Evolutionary conservation across 345 rosid genomes (phyloP).

Genomic region (Microthlaspi erraticum): DNA sequence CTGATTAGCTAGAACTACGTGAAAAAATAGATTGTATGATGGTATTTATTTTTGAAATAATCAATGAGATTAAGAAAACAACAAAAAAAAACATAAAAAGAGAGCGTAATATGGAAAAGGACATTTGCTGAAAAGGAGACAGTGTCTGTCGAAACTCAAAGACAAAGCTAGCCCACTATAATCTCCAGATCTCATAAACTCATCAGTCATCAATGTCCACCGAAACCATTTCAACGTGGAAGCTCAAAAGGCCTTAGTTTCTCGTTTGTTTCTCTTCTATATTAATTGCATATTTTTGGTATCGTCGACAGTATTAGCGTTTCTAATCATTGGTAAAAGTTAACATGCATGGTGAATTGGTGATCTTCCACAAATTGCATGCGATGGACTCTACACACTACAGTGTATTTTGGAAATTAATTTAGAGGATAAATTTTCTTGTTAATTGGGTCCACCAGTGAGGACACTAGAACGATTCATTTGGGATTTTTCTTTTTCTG

Average conservation of each 20-base stretch:
- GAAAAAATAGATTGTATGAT: not conserved
- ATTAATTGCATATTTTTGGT: conserved; percentile 8
- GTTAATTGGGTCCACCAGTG: not conserved
- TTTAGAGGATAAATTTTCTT: not conserved
- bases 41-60: not conserved
- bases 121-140: conserved; percentile 32
- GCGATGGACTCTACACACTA: not conserved
- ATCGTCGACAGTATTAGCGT: not conserved
- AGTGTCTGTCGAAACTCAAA: conserved; percentile 42
- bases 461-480: not conserved
- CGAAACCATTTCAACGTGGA: conserved; percentile 42
- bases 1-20: not conserved
- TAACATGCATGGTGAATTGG: too few species aligned
- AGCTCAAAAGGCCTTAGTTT: not conserved
- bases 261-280: conserved; percentile 12
- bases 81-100: not conserved
- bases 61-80: not conserved
- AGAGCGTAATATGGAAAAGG: conserved; percentile 2
- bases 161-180: conserved; percentile 34
- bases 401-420: not conserved
- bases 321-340: not conserved
- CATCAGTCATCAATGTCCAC: conserved; percentile 27
- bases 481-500: not conserved
- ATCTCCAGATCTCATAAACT: conserved; percentile 38
- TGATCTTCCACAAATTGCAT: not conserved